A percentile compares a stretch with the other conserved stretches of the same genome.
Evolutionary conservation across 177 flowering plant genomes (phyloP).

Genomic region (Tripterygium wilfordii): DNA sequence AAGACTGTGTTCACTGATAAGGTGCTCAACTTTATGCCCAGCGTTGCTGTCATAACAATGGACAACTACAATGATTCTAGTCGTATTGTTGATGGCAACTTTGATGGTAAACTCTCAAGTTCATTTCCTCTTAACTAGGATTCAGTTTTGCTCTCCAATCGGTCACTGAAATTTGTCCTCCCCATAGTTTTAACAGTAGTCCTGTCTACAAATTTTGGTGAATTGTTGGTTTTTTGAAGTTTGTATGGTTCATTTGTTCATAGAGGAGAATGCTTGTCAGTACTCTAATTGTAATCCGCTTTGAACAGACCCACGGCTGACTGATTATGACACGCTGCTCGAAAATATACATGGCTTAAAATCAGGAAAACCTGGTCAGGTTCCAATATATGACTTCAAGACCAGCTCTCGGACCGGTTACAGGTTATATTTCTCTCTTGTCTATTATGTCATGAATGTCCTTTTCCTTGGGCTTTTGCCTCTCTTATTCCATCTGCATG

Average conservation of each 20-base stretch:
- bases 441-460: too few relatives aligned
- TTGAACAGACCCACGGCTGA: slow-evolving; percentile 86
- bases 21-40: slow-evolving; percentile 86
- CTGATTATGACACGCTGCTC: slow-evolving; percentile 91
- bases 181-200: too few relatives aligned
- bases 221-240: too few relatives aligned
- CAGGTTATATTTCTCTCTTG: slow-evolving; percentile 41
- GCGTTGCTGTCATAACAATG: slow-evolving; percentile 87
- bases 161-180: too few relatives aligned
- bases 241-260: too few relatives aligned
- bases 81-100: slow-evolving; percentile 87
- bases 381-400: slow-evolving; percentile 95
- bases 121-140: background rate
- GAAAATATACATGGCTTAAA: slow-evolving; percentile 74
- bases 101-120: slow-evolving; percentile 63
- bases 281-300: slow-evolving; percentile 17
- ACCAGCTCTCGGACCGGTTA: slow-evolving; percentile 79
- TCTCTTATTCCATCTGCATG: too few relatives aligned
- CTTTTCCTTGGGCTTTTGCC: too few relatives aligned
- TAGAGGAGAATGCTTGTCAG: slow-evolving; percentile 1
- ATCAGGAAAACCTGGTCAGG: slow-evolving; percentile 74
- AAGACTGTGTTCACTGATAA: slow-evolving; percentile 94
- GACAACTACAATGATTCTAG: slow-evolving; percentile 93
- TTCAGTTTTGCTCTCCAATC: too few relatives aligned
- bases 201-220: background rate